Conservation (phyloP, 352 stramenopile genomes). For the Saprolegnia parasitica region DNA sequence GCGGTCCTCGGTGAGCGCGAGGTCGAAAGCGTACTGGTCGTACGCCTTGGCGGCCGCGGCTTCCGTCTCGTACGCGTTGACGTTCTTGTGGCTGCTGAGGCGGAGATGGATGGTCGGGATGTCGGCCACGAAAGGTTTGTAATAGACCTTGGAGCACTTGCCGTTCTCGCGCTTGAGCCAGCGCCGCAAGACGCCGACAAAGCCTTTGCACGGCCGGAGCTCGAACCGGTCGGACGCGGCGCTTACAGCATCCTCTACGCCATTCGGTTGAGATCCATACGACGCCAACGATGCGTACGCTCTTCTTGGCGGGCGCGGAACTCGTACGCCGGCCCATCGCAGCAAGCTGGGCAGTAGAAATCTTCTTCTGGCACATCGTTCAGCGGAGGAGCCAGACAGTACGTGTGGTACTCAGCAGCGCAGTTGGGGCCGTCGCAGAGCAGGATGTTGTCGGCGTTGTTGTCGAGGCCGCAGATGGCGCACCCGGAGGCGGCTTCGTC, state of each 20-base stretch:
- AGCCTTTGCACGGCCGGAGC: conserved; percentile 21
- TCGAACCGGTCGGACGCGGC: no score
- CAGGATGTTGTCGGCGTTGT: conserved; percentile 75
- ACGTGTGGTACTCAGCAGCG: conserved; percentile 82
- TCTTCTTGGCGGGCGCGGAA: not conserved
- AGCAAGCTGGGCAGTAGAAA: conserved; percentile 49
- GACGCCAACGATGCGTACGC: not conserved
- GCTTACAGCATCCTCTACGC: not conserved
- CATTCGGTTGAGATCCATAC: not conserved
- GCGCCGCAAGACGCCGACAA: conserved; percentile 45
- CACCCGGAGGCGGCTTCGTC: conserved; percentile 36
- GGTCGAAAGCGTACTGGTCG: conserved; percentile 32
- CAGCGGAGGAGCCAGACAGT: conserved; percentile 72
- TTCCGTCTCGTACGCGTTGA: conserved; percentile 68
- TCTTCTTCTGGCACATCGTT: conserved; percentile 66
- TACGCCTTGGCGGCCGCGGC: conserved; percentile 78
- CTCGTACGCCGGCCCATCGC: conserved; percentile 5
- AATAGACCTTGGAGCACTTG: conserved; percentile 48
- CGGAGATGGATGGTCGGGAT: conserved; percentile 40
- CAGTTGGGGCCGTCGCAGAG: conserved; percentile 80
- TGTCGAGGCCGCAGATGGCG: conserved; percentile 59
- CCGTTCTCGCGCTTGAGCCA: conserved; percentile 49
- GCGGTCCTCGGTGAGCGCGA: not conserved
- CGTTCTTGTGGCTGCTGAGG: conserved; percentile 55
- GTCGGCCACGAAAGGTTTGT: conserved; percentile 78